Evolutionary conservation across 2,329 filamentous ascomycete genomes (phyloP).

Genomic region (Talaromyces sp.): DNA sequence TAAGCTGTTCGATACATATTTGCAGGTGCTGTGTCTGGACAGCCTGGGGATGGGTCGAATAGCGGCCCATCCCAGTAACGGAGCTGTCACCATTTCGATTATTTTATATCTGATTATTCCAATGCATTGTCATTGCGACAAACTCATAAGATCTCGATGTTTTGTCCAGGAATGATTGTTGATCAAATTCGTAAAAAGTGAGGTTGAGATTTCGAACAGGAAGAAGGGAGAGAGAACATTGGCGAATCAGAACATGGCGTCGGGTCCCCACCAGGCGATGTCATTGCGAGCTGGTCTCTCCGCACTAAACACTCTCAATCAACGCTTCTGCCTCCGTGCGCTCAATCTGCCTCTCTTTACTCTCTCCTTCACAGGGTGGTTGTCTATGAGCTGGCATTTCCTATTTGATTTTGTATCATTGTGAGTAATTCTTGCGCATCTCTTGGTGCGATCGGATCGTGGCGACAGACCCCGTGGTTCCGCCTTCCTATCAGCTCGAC

Average conservation of each 20-base stretch:
- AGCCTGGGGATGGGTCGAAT: conserved; percentile 13
- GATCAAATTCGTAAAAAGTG: neutral
- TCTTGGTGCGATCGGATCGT: neutral
- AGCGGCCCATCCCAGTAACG: conserved; percentile 13
- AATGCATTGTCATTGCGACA: neutral
- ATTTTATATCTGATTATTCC: neutral
- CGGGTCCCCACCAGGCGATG: conserved; percentile 16
- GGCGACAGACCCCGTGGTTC: neutral
- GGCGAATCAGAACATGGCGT: conserved; percentile 18
- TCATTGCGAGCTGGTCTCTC: conserved; percentile 17
- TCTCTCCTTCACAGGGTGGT: neutral
- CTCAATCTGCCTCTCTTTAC: neutral
- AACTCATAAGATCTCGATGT: neutral
- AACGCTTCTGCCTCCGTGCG: conserved; percentile 16
- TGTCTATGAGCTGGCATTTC: neutral
- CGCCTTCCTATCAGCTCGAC: neutral
- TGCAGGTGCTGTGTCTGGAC: conserved; percentile 8
- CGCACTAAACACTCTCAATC: conserved; percentile 1
- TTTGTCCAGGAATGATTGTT: neutral
- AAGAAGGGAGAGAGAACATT: conserved; percentile 10
- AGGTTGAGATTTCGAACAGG: conserved; percentile 2
- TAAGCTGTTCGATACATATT: conserved; percentile 9
- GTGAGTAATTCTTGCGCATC: neutral
- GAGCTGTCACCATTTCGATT: conserved; percentile 15
- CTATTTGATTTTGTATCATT: neutral